Conservation (phyloP, 768 basidiomycete species). For the Paxillus rubicundulus region DNA sequence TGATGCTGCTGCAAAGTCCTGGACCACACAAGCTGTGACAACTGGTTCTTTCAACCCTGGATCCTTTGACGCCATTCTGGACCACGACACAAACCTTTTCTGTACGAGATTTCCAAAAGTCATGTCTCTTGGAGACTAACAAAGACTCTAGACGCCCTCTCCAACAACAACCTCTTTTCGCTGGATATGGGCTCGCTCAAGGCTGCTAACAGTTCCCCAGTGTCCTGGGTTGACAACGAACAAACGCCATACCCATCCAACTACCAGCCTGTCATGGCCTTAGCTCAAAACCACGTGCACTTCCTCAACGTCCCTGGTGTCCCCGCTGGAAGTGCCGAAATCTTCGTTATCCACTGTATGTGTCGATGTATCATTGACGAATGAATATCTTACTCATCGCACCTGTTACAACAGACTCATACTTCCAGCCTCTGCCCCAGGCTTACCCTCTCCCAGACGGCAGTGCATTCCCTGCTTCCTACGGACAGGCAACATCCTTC, state of each 20-base stretch:
- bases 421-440: conserved; percentile 72
- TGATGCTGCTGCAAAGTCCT: conserved; percentile 66
- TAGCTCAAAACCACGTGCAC: conserved; percentile 85
- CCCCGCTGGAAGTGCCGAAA: conserved; percentile 65
- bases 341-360: conserved; percentile 89
- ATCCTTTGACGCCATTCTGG: conserved; percentile 71
- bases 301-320: conserved; percentile 73
- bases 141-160: conserved; percentile 57
- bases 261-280: conserved; percentile 74
- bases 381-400: not conserved
- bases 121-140: conserved; percentile 3
- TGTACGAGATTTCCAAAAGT: conserved; percentile 39
- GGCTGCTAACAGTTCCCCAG: conserved; percentile 51
- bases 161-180: conserved; percentile 59
- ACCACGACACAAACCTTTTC: conserved; percentile 93
- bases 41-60: conserved; percentile 57
- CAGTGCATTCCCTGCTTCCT: conserved; percentile 58
- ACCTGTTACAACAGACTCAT: conserved; percentile 51
- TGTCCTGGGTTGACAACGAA: conserved; percentile 66
- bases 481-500: conserved; percentile 70
- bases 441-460: conserved; percentile 48
- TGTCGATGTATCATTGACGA: conserved; percentile 1
- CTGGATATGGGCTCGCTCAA: conserved; percentile 70
- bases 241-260: conserved; percentile 52
- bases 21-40: conserved; percentile 70